Percentiles rank a stretch among this genome's conserved stretches.
These are phyloP conservation scores for Iris pallida DNA, from an alignment of 116 monocot species.

Conservation along the genomic window DNA sequence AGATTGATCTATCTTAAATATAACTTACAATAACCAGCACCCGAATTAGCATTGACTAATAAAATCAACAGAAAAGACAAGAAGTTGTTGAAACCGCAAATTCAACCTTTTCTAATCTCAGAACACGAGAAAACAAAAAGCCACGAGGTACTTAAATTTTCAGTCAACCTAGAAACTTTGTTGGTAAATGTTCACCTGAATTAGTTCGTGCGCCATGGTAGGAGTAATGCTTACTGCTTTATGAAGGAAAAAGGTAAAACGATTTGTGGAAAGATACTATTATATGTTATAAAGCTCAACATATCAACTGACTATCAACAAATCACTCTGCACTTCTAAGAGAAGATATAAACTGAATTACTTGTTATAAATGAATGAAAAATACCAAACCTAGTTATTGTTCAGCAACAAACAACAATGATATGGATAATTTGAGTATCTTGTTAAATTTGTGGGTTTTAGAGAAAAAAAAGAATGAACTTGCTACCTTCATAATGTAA, in stretches of 20 bases:
- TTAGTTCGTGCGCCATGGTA: slow-evolving; percentile 70
- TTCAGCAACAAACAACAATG: neutral
- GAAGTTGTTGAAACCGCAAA: slow-evolving; percentile 51
- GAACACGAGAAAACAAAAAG: too few species aligned
- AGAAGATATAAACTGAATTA: too few species aligned
- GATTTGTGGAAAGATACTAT: neutral
- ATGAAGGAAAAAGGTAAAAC: slow-evolving; percentile 22
- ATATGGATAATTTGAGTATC: neutral
- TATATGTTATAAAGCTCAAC: neutral
- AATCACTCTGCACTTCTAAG: too few species aligned
- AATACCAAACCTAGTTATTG: too few species aligned
- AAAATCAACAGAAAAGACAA: neutral
- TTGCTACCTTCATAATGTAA: too few species aligned
- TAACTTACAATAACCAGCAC: slow-evolving; percentile 32
- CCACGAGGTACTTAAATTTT: neutral
- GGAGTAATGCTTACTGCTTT: slow-evolving; percentile 77
- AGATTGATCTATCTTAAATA: slow-evolving; percentile 83
- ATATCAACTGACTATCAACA: too few species aligned
- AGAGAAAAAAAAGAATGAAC: too few species aligned
- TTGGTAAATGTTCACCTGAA: slow-evolving; percentile 43
- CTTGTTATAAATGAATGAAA: too few species aligned
- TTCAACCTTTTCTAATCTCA: slow-evolving; percentile 61
- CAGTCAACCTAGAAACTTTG: neutral
- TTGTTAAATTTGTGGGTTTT: too few species aligned
- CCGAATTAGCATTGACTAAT: neutral